Percentiles rank a stretch among this genome's conserved stretches.
These are phyloP conservation scores for Gliomastix tumulicola DNA, from an alignment of 2,329 filamentous ascomycete genomes.

Conservation along the genomic window DNA sequence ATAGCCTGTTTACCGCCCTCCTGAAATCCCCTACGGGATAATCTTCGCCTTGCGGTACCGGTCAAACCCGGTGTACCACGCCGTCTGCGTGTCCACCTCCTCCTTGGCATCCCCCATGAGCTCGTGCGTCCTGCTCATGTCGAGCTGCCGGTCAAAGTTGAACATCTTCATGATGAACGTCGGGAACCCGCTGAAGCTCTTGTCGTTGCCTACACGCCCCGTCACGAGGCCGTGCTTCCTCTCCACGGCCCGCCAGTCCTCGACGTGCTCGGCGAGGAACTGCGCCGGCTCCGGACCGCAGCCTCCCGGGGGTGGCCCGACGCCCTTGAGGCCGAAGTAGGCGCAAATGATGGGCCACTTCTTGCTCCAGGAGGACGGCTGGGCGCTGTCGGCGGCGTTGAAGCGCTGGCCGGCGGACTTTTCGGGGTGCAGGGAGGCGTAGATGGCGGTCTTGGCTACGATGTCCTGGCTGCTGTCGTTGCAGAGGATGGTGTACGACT, in stretches of 20 bases:
- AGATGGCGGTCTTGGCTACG: conserved; percentile 29
- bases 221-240: conserved; percentile 20
- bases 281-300: conserved; percentile 20
- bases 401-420: conserved; percentile 26
- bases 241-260: conserved; percentile 21
- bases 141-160: conserved; percentile 24
- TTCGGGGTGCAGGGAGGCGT: conserved; percentile 30
- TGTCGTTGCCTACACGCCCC: conserved; percentile 20
- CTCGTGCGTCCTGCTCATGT: conserved; percentile 19
- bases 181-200: conserved; percentile 18
- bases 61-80: conserved; percentile 23
- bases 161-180: conserved; percentile 24
- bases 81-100: conserved; percentile 17
- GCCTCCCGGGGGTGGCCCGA: conserved; percentile 16
- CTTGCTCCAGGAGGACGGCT: conserved; percentile 26
- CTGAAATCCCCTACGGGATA: conserved; percentile 17
- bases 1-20: too few species aligned
- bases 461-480: conserved; percentile 28
- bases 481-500: conserved; percentile 20
- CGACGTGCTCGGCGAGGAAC: conserved; percentile 20
- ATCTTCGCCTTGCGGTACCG: conserved; percentile 22
- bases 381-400: conserved; percentile 31
- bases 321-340: conserved; percentile 36
- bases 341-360: conserved; percentile 38
- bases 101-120: conserved; percentile 20